Evolutionary conservation across 441 rosid genomes (phyloP).

Genomic region (Lepidium campestre): DNA sequence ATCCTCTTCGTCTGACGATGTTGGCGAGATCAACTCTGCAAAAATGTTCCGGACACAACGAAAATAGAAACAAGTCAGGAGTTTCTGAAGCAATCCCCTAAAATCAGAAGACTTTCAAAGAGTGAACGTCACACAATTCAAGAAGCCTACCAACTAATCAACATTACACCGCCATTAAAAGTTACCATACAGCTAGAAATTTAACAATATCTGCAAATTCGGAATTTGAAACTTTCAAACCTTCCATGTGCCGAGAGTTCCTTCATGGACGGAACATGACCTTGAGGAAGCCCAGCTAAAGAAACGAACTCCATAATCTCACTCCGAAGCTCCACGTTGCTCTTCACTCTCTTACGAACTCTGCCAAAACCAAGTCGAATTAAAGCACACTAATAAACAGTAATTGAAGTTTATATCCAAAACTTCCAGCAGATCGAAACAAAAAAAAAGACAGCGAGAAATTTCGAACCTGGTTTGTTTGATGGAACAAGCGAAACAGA

Average conservation of each 20-base stretch:
- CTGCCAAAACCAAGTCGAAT: conserved; percentile 19
- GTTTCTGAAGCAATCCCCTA: background rate
- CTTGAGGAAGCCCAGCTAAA: conserved; percentile 56
- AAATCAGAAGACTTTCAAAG: background rate
- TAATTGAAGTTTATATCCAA: background rate
- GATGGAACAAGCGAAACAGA: conserved; percentile 40
- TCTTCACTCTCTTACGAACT: conserved; percentile 65
- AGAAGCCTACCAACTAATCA: background rate
- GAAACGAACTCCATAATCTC: conserved; percentile 61
- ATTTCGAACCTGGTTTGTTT: conserved; percentile 42
- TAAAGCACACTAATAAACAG: background rate
- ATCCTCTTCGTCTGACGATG: conserved; percentile 83
- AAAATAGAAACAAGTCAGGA: background rate
- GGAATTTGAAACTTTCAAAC: conserved; percentile 25
- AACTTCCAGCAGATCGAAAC: background rate
- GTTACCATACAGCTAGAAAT: background rate
- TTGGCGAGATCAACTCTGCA: conserved; percentile 82
- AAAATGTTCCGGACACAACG: background rate
- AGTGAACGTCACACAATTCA: background rate
- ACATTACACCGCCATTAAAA: background rate
- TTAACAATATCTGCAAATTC: background rate
- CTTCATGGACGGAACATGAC: conserved; percentile 69
- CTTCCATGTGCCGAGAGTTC: conserved; percentile 78
- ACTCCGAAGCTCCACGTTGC: conserved; percentile 62
- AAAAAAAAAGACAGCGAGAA: background rate